These are phyloP conservation scores for Penicillium sp. DNA, from an alignment of 2,329 filamentous ascomycete genomes.

Conservation along the genomic window DNA sequence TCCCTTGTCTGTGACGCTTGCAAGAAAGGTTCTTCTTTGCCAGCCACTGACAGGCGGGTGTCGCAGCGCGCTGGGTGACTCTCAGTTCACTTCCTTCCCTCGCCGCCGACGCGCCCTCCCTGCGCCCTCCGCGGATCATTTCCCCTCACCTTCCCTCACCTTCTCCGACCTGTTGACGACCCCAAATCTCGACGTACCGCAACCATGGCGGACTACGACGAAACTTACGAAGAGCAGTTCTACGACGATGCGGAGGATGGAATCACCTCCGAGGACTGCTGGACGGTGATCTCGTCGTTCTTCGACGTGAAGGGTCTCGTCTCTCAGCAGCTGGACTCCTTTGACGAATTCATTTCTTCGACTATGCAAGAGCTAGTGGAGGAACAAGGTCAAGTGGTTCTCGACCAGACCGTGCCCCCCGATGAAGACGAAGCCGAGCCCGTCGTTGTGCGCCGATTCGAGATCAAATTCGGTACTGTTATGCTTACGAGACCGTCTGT, in stretches of 20 bases:
- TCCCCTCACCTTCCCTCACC: constrained; percentile 5
- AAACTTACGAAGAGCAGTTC: constrained; percentile 72
- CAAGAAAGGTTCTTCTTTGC: constrained; percentile 15
- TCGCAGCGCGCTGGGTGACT: constrained; percentile 34
- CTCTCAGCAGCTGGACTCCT: constrained; percentile 97
- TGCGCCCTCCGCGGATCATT: constrained; percentile 24
- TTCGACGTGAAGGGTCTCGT: constrained; percentile 96
- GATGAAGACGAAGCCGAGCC: constrained; percentile 73
- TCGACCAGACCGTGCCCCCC: constrained; percentile 88
- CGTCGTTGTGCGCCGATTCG: constrained; percentile 87
- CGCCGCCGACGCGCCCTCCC: constrained; percentile 31
- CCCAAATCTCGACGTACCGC: constrained; percentile 1
- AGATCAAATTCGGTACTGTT: constrained; percentile 91
- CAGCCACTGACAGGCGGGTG: constrained; percentile 30
- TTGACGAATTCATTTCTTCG: constrained; percentile 93
- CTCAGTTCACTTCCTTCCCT: constrained; percentile 22
- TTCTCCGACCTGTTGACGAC: background rate
- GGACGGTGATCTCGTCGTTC: constrained; percentile 96
- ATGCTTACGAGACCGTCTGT: constrained; percentile 88
- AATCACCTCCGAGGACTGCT: constrained; percentile 97
- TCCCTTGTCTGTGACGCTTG: constrained; percentile 25
- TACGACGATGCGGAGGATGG: constrained; percentile 71
- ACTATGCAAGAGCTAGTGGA: constrained; percentile 95
- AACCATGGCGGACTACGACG: constrained; percentile 63
- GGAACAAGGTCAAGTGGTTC: constrained; percentile 88